These are phyloP conservation scores for Dendrobium officinale DNA, from an alignment of 106 monocot genomes.

Conservation along the genomic window DNA sequence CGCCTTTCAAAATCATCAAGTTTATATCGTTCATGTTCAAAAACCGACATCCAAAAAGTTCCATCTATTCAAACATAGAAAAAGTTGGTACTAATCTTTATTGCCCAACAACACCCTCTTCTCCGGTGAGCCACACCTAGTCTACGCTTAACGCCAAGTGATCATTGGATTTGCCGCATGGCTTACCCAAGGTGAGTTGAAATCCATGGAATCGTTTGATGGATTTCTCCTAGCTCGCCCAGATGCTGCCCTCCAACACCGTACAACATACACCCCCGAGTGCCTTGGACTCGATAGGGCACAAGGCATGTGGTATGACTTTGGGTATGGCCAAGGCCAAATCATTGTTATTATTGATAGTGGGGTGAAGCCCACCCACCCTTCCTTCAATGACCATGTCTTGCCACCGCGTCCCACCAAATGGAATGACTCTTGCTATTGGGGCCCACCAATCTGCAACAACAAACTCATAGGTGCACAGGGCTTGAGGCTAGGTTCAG, in stretches of 20 bases:
- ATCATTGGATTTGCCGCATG: constrained; percentile 13
- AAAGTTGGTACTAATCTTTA: not conserved
- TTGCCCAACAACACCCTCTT: not conserved
- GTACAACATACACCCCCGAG: constrained; percentile 21
- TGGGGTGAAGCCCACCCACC: constrained; percentile 13
- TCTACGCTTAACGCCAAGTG: constrained; percentile 15
- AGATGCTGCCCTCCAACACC: not conserved
- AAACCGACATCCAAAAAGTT: not conserved
- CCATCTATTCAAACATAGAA: not conserved
- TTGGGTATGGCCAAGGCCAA: too few relatives aligned
- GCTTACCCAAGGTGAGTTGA: not conserved
- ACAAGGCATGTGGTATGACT: not conserved
- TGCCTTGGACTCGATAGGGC: constrained; percentile 10
- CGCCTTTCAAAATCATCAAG: not conserved
- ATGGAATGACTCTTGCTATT: constrained; percentile 50
- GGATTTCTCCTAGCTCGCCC: constrained; percentile 22
- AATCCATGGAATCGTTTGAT: not conserved
- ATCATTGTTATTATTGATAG: constrained; percentile 19
- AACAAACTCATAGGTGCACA: constrained; percentile 47
- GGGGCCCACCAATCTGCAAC: constrained; percentile 25
- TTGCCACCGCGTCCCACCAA: constrained; percentile 21
- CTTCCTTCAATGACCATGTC: constrained; percentile 14
- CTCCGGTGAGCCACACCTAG: constrained; percentile 6
- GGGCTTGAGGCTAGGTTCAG: not conserved
- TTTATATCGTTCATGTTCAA: not conserved